Base-by-base conservation (phyloP, 331 rosid species). In the Arachis monticola region DNA sequence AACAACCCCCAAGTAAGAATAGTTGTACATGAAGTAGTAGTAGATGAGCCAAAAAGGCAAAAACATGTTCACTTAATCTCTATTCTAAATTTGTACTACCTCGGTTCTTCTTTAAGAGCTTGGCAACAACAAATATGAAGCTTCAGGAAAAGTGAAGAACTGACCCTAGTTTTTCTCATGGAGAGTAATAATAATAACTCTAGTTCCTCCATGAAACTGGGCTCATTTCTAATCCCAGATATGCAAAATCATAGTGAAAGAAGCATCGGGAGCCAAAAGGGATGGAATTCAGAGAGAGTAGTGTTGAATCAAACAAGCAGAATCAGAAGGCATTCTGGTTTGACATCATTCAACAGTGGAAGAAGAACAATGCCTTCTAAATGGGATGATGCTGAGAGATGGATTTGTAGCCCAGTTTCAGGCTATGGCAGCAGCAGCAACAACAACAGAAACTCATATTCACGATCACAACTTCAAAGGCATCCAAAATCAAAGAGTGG, bases 371-470 rank as follows among this genome's bases (percentile, higher is more conserved):
- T 89, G 64, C 97, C 97, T 9, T 93, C 98, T 2, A 93, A 93
- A 78, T 93, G 98, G 98, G 98, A 93, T 58, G 97, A 93, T 63
- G 97, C 98, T 2, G 98, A 93, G 86, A 83, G 98, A 79, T 93
- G 98, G 98, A 93, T 93, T 79, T 87, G 88, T 72, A 93, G 98
- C 80, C 98, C 98, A 1, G 67, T 89, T 73, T 72, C 82, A 1
- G 86, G 86, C 9, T 59, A 74, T 80, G 79, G n/a, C n/a, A n/a
- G 62, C 8, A 81, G 52, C 8, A 67, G 12, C 76, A 79, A 65
- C 71, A 70, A 35, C 50, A 35, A 35, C 76, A 79, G 64, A 75
- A 70, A 35, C 51, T 70, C 79, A 31, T 61, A 78, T 73, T 74
- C 81, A 27, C 89, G 86, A 67, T 74, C 81, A 27, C 89, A 87